These are phyloP conservation scores for Neurospora hispaniola DNA, from an alignment of 495 filamentous ascomycete species.

Conservation along the genomic window DNA sequence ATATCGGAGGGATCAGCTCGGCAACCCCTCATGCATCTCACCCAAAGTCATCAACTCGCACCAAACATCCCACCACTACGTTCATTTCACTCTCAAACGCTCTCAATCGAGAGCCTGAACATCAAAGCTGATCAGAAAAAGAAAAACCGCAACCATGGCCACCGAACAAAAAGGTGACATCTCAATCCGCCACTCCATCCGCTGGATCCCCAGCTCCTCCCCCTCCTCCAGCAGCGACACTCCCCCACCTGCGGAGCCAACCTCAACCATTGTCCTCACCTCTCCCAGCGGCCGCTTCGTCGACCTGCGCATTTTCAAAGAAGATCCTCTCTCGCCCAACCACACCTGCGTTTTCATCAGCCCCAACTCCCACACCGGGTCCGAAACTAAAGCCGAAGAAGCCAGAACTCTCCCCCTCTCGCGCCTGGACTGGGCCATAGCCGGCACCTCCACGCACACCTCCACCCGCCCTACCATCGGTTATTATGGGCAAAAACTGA, in stretches of 20 bases:
- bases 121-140: not conserved
- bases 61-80: not conserved
- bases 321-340: not conserved
- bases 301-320: constrained; percentile 34
- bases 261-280: constrained; percentile 37
- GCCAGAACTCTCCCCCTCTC: not conserved
- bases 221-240: constrained; percentile 5
- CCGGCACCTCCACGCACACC: constrained; percentile 31
- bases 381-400: constrained; percentile 2
- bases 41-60: not conserved
- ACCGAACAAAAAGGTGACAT: constrained; percentile 12
- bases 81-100: not conserved
- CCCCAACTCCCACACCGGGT: not conserved
- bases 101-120: not conserved
- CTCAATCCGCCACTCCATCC: constrained; percentile 30
- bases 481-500: not conserved
- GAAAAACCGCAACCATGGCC: not conserved
- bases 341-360: not conserved
- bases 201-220: constrained; percentile 30
- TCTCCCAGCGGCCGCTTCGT: constrained; percentile 38
- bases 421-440: constrained; percentile 43
- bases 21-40: not conserved
- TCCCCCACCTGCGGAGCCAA: constrained; percentile 20
- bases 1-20: not conserved
- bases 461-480: not conserved